phyloP scores from a whole-genome alignment of 768 basidiomycete species.

The Tulasnella calospora region DNA sequence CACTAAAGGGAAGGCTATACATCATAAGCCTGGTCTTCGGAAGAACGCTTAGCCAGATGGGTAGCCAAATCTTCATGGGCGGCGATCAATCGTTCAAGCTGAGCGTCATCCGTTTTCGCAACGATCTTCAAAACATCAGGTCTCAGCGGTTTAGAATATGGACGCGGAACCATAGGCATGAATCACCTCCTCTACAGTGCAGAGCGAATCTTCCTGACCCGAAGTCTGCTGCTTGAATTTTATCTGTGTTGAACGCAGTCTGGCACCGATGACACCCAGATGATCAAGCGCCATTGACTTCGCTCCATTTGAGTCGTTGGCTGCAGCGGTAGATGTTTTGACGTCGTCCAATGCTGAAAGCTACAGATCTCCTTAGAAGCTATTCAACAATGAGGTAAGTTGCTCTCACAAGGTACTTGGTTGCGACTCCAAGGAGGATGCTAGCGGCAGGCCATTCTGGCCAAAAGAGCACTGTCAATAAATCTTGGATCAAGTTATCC shows the following conservation, averaged over 20 bases:
- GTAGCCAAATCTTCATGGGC: slow-evolving; percentile 61
- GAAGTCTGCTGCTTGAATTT: slow-evolving; percentile 28
- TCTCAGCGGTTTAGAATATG: background rate
- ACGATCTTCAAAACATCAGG: slow-evolving; percentile 46
- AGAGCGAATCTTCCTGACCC: slow-evolving; percentile 12
- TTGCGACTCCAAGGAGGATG: slow-evolving; percentile 71
- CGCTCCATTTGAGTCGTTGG: slow-evolving; percentile 70
- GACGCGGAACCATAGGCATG: background rate
- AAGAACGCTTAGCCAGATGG: slow-evolving; percentile 64
- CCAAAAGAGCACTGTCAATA: slow-evolving; percentile 83
- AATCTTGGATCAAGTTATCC: slow-evolving; percentile 83
- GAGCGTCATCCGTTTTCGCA: slow-evolving; percentile 45
- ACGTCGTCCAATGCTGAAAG: slow-evolving; percentile 78
- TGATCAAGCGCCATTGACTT: slow-evolving; percentile 91
- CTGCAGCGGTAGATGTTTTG: slow-evolving; percentile 51
- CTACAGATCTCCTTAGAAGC: slow-evolving; percentile 39
- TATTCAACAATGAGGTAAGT: background rate
- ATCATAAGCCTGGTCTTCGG: slow-evolving; percentile 76
- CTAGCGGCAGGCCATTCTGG: slow-evolving; percentile 97
- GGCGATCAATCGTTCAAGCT: slow-evolving; percentile 54
- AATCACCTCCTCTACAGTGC: slow-evolving; percentile 66
- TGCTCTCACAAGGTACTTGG: slow-evolving; percentile 71
- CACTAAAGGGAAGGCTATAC: slow-evolving; percentile 43
- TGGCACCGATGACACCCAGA: slow-evolving; percentile 85
- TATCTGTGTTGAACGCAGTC: slow-evolving; percentile 58